Evolutionary conservation across 2,329 filamentous ascomycete genomes (phyloP).

Genomic region (Parastagonospora avenae): DNA sequence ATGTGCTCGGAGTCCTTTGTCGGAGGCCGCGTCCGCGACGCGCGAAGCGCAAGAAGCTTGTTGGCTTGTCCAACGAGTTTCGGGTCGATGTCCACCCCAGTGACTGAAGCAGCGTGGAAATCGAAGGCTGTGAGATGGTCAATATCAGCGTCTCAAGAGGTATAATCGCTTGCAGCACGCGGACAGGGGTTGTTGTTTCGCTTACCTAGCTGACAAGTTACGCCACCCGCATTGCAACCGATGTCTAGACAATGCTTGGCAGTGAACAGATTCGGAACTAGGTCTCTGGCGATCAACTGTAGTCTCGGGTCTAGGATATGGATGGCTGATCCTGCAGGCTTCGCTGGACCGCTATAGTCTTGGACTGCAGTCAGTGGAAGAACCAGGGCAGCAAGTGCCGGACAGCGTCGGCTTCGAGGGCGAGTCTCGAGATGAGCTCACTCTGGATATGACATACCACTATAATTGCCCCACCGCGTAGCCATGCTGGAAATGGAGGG

Average conservation of each 20-base stretch:
- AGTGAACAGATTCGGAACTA: constrained; percentile 42
- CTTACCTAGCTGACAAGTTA: constrained; percentile 47
- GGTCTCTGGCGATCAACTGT: constrained; percentile 30
- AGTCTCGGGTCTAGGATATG: constrained; percentile 48
- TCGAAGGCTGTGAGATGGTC: constrained; percentile 40
- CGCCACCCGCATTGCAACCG: constrained; percentile 48
- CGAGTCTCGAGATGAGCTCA: constrained; percentile 6
- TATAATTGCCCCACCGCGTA: constrained; percentile 43
- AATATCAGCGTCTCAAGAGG: constrained; percentile 33
- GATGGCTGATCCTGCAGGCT: constrained; percentile 39
- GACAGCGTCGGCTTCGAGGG: constrained; percentile 16
- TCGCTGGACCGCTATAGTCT: constrained; percentile 47
- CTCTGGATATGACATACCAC: constrained; percentile 23
- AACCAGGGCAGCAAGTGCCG: constrained; percentile 20
- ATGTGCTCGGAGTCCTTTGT: constrained; percentile 13
- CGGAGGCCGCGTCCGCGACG: constrained; percentile 41
- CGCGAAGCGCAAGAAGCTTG: constrained; percentile 42
- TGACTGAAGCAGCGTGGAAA: constrained; percentile 44
- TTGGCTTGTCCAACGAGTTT: constrained; percentile 44
- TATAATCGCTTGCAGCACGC: constrained; percentile 37
- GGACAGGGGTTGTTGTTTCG: constrained; percentile 28
- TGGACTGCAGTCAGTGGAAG: constrained; percentile 20
- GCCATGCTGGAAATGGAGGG: constrained; percentile 25
- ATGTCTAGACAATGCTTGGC: constrained; percentile 46
- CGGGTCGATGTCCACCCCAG: constrained; percentile 48